These are phyloP conservation scores for Kondoa malvinella DNA, from an alignment of 768 basidiomycete genomes.

Conservation along the genomic window DNA sequence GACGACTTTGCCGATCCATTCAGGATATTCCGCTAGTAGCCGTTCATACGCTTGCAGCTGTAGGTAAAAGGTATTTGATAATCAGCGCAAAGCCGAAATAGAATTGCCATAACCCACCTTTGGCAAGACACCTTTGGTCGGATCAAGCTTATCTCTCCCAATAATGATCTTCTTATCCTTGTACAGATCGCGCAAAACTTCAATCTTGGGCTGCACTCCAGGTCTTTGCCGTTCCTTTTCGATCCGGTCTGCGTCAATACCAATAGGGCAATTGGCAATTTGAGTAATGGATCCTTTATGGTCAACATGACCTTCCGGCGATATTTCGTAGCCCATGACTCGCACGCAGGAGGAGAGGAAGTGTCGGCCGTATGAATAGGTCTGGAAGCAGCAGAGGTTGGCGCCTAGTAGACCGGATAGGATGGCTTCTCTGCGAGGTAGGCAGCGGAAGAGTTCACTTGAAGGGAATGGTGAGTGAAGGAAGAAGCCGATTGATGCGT, in stretches of 20 bases:
- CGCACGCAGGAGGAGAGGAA: conserved; percentile 84
- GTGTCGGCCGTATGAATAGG: conserved; percentile 87
- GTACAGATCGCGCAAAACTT: conserved; percentile 64
- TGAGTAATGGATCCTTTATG: conserved; percentile 58
- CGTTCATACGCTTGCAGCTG: conserved; percentile 90
- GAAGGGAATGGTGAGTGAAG: conserved; percentile 97
- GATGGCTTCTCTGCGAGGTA: conserved; percentile 79
- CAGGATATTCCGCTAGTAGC: conserved; percentile 75
- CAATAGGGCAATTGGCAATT: conserved; percentile 83
- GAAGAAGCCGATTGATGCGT: conserved; percentile 63
- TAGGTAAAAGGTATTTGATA: background rate
- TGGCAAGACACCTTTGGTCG: conserved; percentile 94
- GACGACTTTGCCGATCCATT: conserved; percentile 49
- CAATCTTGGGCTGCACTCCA: conserved; percentile 76
- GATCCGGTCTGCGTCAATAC: conserved; percentile 81
- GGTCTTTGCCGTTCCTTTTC: conserved; percentile 47
- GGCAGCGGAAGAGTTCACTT: conserved; percentile 84
- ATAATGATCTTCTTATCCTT: conserved; percentile 97
- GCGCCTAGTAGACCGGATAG: conserved; percentile 96
- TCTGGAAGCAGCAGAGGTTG: conserved; percentile 92
- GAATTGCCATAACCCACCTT: conserved; percentile 42
- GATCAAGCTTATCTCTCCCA: conserved; percentile 89
- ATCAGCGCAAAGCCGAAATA: background rate
- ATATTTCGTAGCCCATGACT: conserved; percentile 85
- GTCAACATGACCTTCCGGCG: conserved; percentile 46